phyloP scores from a whole-genome alignment of 805 yeast species.

The Tetrapisispora namnaoensis region DNA sequence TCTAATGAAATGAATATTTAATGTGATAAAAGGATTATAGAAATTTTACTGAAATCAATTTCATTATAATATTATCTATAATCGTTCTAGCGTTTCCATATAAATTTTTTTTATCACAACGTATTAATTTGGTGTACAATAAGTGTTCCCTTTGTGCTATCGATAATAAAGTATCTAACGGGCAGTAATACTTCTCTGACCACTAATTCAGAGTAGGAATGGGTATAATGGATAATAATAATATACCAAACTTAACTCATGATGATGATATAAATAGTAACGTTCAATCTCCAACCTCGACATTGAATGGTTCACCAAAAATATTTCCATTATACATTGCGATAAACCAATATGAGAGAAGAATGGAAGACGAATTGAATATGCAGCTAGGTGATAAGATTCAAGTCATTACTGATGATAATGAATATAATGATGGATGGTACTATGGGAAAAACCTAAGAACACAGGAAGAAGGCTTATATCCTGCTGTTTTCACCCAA shows the following conservation, averaged over 20 bases:
- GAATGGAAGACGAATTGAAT: constrained; percentile 83
- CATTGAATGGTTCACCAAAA: neutral
- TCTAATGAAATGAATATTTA: too few species aligned
- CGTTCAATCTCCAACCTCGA: neutral
- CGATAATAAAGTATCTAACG: neutral
- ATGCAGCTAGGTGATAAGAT: constrained; percentile 75
- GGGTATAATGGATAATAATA: neutral
- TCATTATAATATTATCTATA: too few species aligned
- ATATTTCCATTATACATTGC: constrained; percentile 38
- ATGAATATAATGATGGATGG: constrained; percentile 96
- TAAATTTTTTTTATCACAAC: too few species aligned
- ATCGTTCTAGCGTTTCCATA: too few species aligned
- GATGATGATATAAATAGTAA: neutral
- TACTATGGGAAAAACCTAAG: constrained; percentile 74
- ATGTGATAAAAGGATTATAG: too few species aligned
- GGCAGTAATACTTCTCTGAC: neutral
- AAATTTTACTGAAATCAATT: too few species aligned
- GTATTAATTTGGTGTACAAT: too few species aligned
- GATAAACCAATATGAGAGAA: constrained; percentile 76
- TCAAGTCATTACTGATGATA: constrained; percentile 85
- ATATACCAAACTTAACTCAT: neutral
- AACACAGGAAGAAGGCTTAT: constrained; percentile 72
- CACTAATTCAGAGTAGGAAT: neutral
- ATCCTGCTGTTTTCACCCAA: constrained; percentile 84
- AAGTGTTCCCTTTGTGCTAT: neutral